Percentiles rank a stretch among this genome's conserved stretches.
These are phyloP conservation scores for Cubamyces sp. DNA, from an alignment of 768 basidiomycete species.

Conservation along the genomic window DNA sequence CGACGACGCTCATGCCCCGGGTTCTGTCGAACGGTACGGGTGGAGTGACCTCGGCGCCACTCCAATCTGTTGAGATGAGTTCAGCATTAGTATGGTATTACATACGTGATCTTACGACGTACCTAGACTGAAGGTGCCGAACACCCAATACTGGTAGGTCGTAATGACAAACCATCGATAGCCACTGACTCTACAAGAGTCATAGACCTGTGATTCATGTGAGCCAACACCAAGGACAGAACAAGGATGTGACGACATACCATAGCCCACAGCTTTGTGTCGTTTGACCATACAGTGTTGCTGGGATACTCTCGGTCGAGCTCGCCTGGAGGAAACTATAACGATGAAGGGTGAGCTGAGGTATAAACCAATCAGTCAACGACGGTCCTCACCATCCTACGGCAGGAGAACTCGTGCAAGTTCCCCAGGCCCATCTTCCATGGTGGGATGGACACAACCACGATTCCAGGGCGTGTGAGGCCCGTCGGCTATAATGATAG, in stretches of 20 bases:
- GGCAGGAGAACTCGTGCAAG: constrained; percentile 3
- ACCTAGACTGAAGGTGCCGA: constrained; percentile 22
- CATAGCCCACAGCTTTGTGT: constrained; percentile 17
- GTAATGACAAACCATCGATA: constrained; percentile 22
- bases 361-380: no score
- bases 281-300: constrained; percentile 6
- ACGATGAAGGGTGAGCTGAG: neutral
- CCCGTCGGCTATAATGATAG: neutral
- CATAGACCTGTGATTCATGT: constrained; percentile 2
- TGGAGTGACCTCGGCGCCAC: neutral
- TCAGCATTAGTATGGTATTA: neutral
- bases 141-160: constrained; percentile 20
- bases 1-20: constrained; percentile 9
- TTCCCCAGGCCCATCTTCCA: constrained; percentile 18
- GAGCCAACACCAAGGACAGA: neutral
- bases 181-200: constrained; percentile 9
- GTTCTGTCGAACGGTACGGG: constrained; percentile 13
- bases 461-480: constrained; percentile 10
- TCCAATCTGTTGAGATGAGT: constrained; percentile 6
- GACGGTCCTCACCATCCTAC: neutral
- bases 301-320: constrained; percentile 4
- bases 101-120: neutral
- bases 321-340: neutral
- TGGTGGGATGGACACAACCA: constrained; percentile 11
- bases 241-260: neutral